Base-by-base conservation (phyloP, 2,329 filamentous ascomycete species). In the Colletotrichum trifolii region DNA sequence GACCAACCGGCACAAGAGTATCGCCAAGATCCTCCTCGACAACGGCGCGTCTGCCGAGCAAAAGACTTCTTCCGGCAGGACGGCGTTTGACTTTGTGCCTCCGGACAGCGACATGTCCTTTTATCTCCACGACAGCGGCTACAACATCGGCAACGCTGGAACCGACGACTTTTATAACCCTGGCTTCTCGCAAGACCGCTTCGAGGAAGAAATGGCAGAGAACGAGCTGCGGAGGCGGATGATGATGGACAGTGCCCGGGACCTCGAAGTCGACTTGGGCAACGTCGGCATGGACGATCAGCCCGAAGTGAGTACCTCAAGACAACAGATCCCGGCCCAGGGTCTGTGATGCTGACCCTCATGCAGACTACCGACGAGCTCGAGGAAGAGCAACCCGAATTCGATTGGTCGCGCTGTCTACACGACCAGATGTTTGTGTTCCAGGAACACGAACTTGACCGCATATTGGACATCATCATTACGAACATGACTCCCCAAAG, bases 361-460 rank as follows among this genome's bases (percentile, higher is more conserved):
- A 8, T 25, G n/a, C 10, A 66, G 67, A 55, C 59, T 40, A 25
- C 57, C 13, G 93, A 95, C 65, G 94, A 97, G 58, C 86, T 94
- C 17, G 91, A 93, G 70, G 93, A 96, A 72, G 94, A 97, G 63
- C 88, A 90, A 61, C 94, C 96, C 73, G 96, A 98, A 69, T 99
- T 99, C 73, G 91, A 97, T 66, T 99, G 96, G 96, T 91, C 91
- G 68, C 87, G 92, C 71, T 99, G 96, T 77, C 83, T 97, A 53
- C 93, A 97, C 75, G 96, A 99, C 75, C 96, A 99, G 76, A 99
- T 99, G 96, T 99, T 99, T 75, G 96, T 99, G 42, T 99, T 99
- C 76, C 96, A 99, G 76, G 95, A 98, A 71, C 91, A 88, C 74
- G 95, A 99, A 74, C 85, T 99, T 55, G 91, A 95, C 64, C 89